Evolutionary conservation across 2,329 filamentous ascomycete species (phyloP).

Genomic region (Calonectria honghensis): DNA sequence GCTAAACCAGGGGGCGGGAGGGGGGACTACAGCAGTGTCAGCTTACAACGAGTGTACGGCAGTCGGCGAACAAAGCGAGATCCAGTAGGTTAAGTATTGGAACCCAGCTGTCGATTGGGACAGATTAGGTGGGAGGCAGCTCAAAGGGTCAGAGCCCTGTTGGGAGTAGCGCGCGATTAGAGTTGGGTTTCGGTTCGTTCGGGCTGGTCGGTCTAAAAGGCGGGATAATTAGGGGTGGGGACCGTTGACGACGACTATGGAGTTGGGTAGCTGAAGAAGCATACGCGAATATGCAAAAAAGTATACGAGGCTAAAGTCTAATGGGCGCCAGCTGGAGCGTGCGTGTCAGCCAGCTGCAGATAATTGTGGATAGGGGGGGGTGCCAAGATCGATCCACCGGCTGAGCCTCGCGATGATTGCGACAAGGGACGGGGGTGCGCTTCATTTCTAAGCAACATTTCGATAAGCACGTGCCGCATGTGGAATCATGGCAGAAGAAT

Average conservation of each 20-base stretch:
- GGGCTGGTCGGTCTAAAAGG: neutral
- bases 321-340: neutral
- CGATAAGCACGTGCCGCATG: neutral
- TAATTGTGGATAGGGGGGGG: neutral
- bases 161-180: neutral
- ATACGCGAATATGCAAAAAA: neutral
- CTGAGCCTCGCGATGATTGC: constrained; percentile 5
- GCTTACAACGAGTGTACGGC: neutral
- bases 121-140: neutral
- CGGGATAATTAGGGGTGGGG: neutral
- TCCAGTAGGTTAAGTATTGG: neutral
- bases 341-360: constrained; percentile 17
- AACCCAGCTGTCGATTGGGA: neutral
- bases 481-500: neutral
- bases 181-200: constrained; percentile 6
- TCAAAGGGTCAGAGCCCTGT: neutral
- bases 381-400: neutral
- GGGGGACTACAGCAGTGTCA: neutral
- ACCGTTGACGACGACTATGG: constrained; percentile 18
- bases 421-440: too few species aligned
- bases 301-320: constrained; percentile 3
- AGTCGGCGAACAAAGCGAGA: neutral
- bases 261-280: too few species aligned
- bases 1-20: too few species aligned
- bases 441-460: neutral